phyloP scores from a whole-genome alignment of 768 basidiomycete species.

The Tricholoma hemisulphureum region DNA sequence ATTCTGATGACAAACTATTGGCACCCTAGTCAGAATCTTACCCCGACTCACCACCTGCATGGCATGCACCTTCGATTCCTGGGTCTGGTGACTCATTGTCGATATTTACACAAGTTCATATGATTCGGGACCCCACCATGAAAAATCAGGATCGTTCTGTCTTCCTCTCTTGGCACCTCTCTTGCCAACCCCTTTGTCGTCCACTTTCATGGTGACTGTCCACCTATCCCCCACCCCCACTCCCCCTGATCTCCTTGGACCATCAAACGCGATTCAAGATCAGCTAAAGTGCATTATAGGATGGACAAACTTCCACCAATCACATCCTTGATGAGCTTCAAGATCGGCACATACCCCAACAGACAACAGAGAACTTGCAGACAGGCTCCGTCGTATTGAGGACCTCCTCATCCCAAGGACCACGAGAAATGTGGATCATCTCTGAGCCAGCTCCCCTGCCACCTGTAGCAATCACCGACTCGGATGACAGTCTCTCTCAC shows the following conservation, averaged over 20 bases:
- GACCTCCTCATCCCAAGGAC: slow-evolving; percentile 40
- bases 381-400: slow-evolving; percentile 47
- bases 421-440: slow-evolving; percentile 23
- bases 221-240: slow-evolving; percentile 18
- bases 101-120: slow-evolving; percentile 10
- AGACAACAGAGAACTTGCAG: slow-evolving; percentile 40
- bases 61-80: slow-evolving; percentile 11
- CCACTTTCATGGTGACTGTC: slow-evolving; percentile 37
- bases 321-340: slow-evolving; percentile 63
- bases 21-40: slow-evolving; percentile 11
- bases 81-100: slow-evolving; percentile 9
- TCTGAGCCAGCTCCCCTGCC: slow-evolving; percentile 6
- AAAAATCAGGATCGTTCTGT: slow-evolving; percentile 25
- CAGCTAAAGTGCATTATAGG: slow-evolving; percentile 58
- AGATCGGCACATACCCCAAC: slow-evolving; percentile 39
- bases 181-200: slow-evolving; percentile 33
- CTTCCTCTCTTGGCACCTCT: slow-evolving; percentile 30
- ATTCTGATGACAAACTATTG: slow-evolving; percentile 60
- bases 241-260: slow-evolving; percentile 47
- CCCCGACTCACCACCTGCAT: slow-evolving; percentile 20
- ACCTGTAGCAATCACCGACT: slow-evolving; percentile 27
- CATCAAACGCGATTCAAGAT: slow-evolving; percentile 57
- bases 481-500: slow-evolving; percentile 26
- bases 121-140: slow-evolving; percentile 12
- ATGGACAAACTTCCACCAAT: slow-evolving; percentile 61